phyloP scores from a whole-genome alignment of 352 stramenopile genomes.

The Globisporangium rhizosaccharum region DNA sequence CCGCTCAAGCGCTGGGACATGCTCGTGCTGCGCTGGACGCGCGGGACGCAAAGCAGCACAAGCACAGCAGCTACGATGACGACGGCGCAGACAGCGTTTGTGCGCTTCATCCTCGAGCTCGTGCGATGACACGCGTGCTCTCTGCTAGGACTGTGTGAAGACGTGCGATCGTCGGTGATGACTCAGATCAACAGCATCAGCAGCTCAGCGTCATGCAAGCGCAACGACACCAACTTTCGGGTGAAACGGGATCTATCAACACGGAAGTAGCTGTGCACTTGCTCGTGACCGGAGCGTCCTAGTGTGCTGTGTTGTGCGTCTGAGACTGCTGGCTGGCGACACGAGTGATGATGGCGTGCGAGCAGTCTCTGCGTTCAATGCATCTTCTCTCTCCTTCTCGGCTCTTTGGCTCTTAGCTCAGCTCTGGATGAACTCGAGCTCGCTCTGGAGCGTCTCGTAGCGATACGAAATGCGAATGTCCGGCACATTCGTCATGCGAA shows the following conservation, averaged over 20 bases:
- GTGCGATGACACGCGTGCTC: not conserved
- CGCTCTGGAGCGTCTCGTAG: constrained; percentile 72
- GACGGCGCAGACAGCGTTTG: constrained; percentile 2
- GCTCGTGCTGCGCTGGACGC: constrained; percentile 4
- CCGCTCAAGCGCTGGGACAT: constrained; percentile 6
- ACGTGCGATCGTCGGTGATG: too few relatives aligned
- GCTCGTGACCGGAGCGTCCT: too few relatives aligned
- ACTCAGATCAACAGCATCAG: too few relatives aligned
- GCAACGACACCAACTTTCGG: too few relatives aligned
- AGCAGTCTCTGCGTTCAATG: not conserved
- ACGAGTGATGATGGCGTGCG: too few relatives aligned
- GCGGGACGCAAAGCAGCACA: not conserved
- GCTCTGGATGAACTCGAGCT: constrained; percentile 70
- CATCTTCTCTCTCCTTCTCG: not conserved
- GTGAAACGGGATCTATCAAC: too few relatives aligned
- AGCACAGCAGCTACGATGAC: not conserved
- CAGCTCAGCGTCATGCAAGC: too few relatives aligned
- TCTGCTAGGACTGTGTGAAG: too few relatives aligned
- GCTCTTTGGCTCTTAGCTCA: constrained; percentile 5
- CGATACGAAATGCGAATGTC: constrained; percentile 91
- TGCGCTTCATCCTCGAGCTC: constrained; percentile 4
- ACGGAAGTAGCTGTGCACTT: too few relatives aligned
- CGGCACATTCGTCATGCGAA: constrained; percentile 92
- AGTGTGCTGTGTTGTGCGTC: too few relatives aligned
- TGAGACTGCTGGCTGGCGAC: too few relatives aligned